Evolutionary conservation across 2,329 filamentous ascomycete species (phyloP).

Genomic region (Dactylella cylindrospora): DNA sequence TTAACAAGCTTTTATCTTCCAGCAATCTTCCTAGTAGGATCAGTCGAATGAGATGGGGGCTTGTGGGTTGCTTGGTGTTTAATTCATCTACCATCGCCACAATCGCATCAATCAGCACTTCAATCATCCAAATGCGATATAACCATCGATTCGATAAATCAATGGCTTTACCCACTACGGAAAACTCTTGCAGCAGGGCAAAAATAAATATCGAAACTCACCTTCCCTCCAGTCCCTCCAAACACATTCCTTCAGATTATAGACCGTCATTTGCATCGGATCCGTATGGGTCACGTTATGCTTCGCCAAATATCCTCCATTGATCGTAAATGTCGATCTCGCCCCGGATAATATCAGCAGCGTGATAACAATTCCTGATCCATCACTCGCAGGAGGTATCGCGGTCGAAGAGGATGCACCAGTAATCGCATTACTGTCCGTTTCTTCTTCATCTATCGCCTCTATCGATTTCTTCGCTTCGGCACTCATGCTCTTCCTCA

Average conservation of each 20-base stretch:
- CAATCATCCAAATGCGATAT: neutral
- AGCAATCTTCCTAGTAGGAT: constrained; percentile 30
- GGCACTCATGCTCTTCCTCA: constrained; percentile 15
- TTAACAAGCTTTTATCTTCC: constrained; percentile 37
- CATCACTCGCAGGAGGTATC: neutral
- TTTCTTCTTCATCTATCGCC: too few relatives aligned
- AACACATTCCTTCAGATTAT: constrained; percentile 49
- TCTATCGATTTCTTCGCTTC: too few relatives aligned
- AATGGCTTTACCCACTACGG: neutral
- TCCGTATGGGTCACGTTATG: constrained; percentile 47
- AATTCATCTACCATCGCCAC: constrained; percentile 17
- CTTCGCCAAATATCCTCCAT: constrained; percentile 45
- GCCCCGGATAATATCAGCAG: constrained; percentile 47
- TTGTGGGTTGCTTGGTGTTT: constrained; percentile 26
- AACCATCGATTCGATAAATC: neutral
- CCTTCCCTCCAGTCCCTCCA: constrained; percentile 50
- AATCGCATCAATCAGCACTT: neutral
- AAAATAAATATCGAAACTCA: constrained; percentile 16
- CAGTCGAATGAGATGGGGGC: constrained; percentile 36
- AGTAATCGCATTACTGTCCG: neutral
- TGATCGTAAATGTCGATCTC: constrained; percentile 47
- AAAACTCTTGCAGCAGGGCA: neutral
- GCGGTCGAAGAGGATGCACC: constrained; percentile 15
- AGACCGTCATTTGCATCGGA: constrained; percentile 48
- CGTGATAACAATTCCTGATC: too few relatives aligned